phyloP scores from a whole-genome alignment of 306 rosid species.

The Vachellia pachyceras region DNA sequence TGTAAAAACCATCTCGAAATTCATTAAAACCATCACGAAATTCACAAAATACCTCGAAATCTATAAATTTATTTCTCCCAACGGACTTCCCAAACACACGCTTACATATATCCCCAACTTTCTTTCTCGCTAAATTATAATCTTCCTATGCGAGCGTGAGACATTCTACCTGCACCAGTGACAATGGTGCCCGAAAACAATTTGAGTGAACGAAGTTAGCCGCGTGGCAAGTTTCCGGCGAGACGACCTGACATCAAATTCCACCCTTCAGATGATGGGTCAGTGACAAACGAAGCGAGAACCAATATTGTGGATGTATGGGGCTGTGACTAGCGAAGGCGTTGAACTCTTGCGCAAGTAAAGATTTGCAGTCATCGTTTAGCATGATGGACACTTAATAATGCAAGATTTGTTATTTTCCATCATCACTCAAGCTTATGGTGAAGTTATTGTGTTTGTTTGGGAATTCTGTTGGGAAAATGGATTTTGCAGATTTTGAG shows the following conservation, averaged over 20 bases:
- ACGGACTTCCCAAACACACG: too few species aligned
- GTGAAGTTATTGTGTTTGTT: conserved; percentile 31
- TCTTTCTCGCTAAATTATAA: too few species aligned
- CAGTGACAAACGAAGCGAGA: background rate
- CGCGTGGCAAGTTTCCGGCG: background rate
- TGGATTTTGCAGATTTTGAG: too few species aligned
- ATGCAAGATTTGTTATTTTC: conserved; percentile 41
- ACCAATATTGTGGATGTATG: background rate
- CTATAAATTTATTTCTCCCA: too few species aligned
- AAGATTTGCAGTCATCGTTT: background rate
- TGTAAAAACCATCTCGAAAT: too few species aligned
- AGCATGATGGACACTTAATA: conserved; percentile 31
- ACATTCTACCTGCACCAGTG: background rate
- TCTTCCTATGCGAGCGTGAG: background rate
- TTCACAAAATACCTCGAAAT: too few species aligned
- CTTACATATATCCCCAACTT: too few species aligned
- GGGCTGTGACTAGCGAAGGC: conserved; percentile 33
- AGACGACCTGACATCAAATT: conserved; percentile 22
- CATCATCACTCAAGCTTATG: conserved; percentile 28
- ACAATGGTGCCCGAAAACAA: background rate
- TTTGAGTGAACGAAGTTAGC: background rate
- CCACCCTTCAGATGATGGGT: background rate
- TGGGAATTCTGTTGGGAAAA: too few species aligned
- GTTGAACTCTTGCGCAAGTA: conserved; percentile 34
- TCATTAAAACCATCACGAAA: too few species aligned